These are phyloP conservation scores for Umbellularia californica DNA, from an alignment of 164 flowering plant species.

Conservation along the genomic window DNA sequence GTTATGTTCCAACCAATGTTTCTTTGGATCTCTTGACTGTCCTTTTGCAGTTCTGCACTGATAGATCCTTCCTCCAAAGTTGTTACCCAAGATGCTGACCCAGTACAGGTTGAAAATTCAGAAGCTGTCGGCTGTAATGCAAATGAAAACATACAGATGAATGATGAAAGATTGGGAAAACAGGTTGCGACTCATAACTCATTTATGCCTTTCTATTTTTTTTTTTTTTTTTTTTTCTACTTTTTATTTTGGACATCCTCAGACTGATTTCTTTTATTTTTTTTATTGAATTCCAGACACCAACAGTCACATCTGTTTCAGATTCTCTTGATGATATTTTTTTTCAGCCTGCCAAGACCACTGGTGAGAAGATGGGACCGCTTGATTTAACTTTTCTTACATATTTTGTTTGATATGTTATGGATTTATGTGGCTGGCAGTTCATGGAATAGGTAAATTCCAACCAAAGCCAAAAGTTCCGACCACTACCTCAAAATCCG, in stretches of 20 bases:
- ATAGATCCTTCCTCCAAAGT: neutral
- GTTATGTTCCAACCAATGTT: neutral
- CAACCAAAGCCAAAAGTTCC: neutral
- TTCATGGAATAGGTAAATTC: constrained; percentile 4
- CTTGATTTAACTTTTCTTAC: neutral
- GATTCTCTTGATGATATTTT: constrained; percentile 12
- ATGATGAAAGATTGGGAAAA: constrained; percentile 11
- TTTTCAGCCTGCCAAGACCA: constrained; percentile 7
- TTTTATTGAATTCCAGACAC: constrained; percentile 13
- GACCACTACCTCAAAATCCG: neutral
- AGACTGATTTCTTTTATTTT: neutral
- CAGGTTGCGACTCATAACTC: constrained; percentile 13
- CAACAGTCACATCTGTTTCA: constrained; percentile 9
- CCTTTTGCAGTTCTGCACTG: neutral
- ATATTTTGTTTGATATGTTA: neutral
- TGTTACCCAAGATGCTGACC: neutral
- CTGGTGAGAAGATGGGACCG: neutral
- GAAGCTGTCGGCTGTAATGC: constrained; percentile 11
- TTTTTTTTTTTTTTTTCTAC: neutral
- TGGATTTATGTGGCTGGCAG: constrained; percentile 4
- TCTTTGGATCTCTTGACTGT: neutral
- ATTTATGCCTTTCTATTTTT: neutral
- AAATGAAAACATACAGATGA: constrained; percentile 10
- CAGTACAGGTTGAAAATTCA: neutral
- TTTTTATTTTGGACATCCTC: neutral